Conservation (phyloP, 1,139 yeast genomes). For the Geotrichum klebahnii region DNA sequence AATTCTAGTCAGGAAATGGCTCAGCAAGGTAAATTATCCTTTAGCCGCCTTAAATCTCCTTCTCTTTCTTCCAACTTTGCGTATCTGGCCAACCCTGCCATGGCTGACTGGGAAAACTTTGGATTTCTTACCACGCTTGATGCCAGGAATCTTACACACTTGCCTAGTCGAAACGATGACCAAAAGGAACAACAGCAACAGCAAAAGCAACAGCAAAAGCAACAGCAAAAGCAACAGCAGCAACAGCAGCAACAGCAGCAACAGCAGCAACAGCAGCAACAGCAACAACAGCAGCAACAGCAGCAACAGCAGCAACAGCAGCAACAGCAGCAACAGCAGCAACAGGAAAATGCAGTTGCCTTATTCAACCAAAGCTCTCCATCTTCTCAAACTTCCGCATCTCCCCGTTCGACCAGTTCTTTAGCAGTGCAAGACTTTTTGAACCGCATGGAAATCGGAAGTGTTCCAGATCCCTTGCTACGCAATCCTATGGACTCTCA, state of each 20-base stretch:
- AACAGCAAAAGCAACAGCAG: neutral
- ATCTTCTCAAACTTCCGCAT: neutral
- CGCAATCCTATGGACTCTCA: constrained; percentile 21
- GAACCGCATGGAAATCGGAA: constrained; percentile 4
- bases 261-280: neutral
- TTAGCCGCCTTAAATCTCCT: constrained; percentile 12
- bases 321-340: no score
- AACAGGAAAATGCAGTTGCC: neutral
- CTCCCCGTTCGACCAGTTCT: neutral
- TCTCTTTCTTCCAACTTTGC: constrained; percentile 19
- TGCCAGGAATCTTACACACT: constrained; percentile 2
- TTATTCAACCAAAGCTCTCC: neutral
- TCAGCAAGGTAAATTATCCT: neutral
- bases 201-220: neutral
- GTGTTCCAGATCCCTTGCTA: neutral
- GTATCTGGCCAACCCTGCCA: constrained; percentile 14
- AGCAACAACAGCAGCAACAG: neutral
- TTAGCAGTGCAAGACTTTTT: constrained; percentile 7
- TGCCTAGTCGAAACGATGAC: neutral
- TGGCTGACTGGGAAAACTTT: constrained; percentile 17
- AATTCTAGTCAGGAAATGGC: no score
- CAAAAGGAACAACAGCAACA: neutral
- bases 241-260: no score
- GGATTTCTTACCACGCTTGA: constrained; percentile 11
- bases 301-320: neutral